phyloP scores from a whole-genome alignment of 345 rosid genomes.

The Clausena lansium region DNA sequence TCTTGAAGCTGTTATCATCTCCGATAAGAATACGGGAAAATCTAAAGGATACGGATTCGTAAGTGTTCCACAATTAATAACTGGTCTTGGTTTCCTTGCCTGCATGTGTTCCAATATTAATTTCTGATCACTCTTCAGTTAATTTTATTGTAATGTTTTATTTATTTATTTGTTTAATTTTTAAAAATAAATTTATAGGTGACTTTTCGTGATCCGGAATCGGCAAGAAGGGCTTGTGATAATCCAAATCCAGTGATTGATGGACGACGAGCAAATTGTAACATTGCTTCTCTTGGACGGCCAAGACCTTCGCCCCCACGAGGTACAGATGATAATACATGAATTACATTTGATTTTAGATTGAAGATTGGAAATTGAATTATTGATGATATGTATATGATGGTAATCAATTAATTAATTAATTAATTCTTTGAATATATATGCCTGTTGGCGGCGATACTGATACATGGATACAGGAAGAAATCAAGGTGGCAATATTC shows the following conservation, averaged over 20 bases:
- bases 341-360: too few relatives aligned
- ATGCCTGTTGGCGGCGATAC: constrained; percentile 6
- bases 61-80: constrained; percentile 22
- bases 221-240: constrained; percentile 76
- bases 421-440: neutral
- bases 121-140: too few relatives aligned
- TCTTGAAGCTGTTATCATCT: constrained; percentile 92
- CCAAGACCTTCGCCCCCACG: constrained; percentile 81
- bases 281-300: constrained; percentile 86
- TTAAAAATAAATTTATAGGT: constrained; percentile 37
- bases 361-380: too few relatives aligned
- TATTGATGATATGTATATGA: neutral
- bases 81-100: too few relatives aligned
- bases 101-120: too few relatives aligned
- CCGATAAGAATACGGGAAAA: constrained; percentile 77
- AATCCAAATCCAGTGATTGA: constrained; percentile 85
- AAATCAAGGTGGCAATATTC: constrained; percentile 54
- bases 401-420: neutral
- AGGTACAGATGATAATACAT: constrained; percentile 35
- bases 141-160: neutral
- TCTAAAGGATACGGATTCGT: constrained; percentile 98
- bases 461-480: constrained; percentile 37
- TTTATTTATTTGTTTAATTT: too few relatives aligned
- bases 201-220: constrained; percentile 86
- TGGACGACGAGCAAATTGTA: constrained; percentile 90